phyloP scores from a whole-genome alignment of 768 basidiomycete genomes.

The Dioszegia crocea region DNA sequence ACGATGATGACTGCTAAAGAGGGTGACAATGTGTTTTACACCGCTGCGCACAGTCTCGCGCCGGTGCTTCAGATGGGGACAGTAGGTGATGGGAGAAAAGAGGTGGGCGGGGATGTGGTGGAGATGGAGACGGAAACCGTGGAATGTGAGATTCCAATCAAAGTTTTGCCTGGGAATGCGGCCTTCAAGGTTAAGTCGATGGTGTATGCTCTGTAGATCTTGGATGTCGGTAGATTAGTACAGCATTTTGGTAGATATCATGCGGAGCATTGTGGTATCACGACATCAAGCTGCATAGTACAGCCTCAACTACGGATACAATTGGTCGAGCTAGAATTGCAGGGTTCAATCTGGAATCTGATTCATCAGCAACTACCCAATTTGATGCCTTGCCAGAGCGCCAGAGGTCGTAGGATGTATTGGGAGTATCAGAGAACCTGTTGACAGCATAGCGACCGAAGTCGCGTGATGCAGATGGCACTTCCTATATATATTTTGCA shows the following conservation, averaged over 20 bases:
- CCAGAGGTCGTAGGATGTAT: no score
- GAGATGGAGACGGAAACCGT: constrained; percentile 76
- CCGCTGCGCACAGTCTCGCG: constrained; percentile 52
- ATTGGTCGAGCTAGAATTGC: no score
- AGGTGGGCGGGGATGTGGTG: constrained; percentile 45
- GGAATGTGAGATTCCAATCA: constrained; percentile 88
- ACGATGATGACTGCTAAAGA: constrained; percentile 36
- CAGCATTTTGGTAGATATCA: no score
- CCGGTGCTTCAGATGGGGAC: constrained; percentile 3
- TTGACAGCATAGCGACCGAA: constrained; percentile 27
- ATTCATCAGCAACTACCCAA: no score
- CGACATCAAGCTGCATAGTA: no score
- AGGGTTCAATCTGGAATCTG: no score
- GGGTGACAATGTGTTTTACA: constrained; percentile 58
- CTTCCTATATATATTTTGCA: constrained; percentile 28
- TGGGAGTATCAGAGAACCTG: constrained; percentile 33
- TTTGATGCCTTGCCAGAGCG: no score
- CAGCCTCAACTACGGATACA: no score
- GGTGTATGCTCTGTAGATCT: constrained; percentile 9
- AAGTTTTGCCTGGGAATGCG: constrained; percentile 83
- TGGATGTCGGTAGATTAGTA: no score
- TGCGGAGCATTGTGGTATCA: no score
- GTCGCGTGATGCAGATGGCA: constrained; percentile 28
- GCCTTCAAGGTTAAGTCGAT: constrained; percentile 56
- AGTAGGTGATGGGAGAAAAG: background rate